phyloP scores from a whole-genome alignment of 2,329 filamentous ascomycete genomes.

The Trichoderma hamatum region DNA sequence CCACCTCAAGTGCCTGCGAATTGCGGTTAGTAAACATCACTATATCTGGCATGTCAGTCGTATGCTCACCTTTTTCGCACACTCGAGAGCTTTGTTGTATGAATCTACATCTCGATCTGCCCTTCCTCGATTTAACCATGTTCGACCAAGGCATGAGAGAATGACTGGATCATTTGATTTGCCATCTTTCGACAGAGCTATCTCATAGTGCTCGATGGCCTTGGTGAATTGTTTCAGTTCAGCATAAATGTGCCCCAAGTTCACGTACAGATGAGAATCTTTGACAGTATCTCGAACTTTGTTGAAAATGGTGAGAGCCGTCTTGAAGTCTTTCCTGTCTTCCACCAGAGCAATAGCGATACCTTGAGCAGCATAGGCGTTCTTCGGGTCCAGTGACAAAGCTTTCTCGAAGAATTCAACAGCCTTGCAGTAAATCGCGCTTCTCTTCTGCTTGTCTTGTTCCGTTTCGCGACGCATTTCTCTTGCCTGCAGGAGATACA shows the following conservation, averaged over 20 bases:
- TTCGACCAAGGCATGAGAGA: constrained; percentile 82
- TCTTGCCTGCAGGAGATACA: constrained; percentile 81
- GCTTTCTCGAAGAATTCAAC: constrained; percentile 99
- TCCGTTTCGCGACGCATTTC: constrained; percentile 95
- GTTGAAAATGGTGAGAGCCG: constrained; percentile 83
- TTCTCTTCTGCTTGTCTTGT: constrained; percentile 86
- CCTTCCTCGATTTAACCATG: constrained; percentile 81
- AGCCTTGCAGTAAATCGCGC: constrained; percentile 82
- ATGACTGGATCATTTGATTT: constrained; percentile 74
- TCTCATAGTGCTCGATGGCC: constrained; percentile 93
- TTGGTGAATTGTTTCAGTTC: constrained; percentile 89
- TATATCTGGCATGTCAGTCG: neutral
- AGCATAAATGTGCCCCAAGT: constrained; percentile 89
- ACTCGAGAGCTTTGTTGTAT: constrained; percentile 60
- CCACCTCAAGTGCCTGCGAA: constrained; percentile 69
- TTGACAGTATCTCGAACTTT: constrained; percentile 89
- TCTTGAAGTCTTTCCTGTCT: constrained; percentile 85
- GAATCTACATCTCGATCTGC: constrained; percentile 60
- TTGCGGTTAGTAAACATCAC: neutral
- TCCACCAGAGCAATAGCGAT: constrained; percentile 93
- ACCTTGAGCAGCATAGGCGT: constrained; percentile 94
- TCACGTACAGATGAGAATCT: constrained; percentile 86
- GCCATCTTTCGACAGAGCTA: constrained; percentile 76
- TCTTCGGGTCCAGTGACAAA: constrained; percentile 88
- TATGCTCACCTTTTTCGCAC: constrained; percentile 62